Percentiles rank a stretch among this genome's conserved stretches.
Conservation (phyloP, 345 rosid species). For the Brassica carinata region DNA sequence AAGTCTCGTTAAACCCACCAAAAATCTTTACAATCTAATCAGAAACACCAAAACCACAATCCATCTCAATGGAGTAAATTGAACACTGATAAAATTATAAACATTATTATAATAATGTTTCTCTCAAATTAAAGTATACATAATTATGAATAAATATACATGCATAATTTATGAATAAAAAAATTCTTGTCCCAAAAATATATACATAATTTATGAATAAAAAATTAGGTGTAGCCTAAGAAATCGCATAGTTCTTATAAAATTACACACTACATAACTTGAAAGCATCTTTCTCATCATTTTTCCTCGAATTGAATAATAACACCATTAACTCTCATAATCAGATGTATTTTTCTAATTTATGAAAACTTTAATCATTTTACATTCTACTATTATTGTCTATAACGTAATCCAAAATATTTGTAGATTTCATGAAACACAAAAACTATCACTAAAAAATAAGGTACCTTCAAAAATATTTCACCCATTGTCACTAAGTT, state of each 20-base stretch:
- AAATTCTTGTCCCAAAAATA: too few relatives aligned
- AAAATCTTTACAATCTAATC: neutral
- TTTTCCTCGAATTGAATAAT: neutral
- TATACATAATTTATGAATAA: neutral
- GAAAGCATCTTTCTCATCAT: neutral
- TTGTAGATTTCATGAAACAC: neutral
- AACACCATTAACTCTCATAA: neutral
- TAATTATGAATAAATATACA: too few relatives aligned
- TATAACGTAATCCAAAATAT: neutral
- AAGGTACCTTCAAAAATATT: neutral
- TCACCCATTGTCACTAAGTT: neutral
- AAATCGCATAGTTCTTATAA: neutral
- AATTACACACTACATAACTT: neutral
- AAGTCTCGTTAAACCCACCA: neutral
- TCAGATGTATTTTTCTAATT: neutral
- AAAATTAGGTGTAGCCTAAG: neutral
- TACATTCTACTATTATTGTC: neutral
- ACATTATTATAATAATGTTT: too few relatives aligned
- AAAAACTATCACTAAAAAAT: neutral
- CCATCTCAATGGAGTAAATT: neutral
- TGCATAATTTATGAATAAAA: neutral
- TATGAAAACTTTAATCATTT: too few relatives aligned
- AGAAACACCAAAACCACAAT: neutral
- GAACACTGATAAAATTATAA: neutral
- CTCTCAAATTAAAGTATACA: neutral